phyloP scores from a whole-genome alignment of 495 filamentous ascomycete species.

The Entonaema liquescens region DNA sequence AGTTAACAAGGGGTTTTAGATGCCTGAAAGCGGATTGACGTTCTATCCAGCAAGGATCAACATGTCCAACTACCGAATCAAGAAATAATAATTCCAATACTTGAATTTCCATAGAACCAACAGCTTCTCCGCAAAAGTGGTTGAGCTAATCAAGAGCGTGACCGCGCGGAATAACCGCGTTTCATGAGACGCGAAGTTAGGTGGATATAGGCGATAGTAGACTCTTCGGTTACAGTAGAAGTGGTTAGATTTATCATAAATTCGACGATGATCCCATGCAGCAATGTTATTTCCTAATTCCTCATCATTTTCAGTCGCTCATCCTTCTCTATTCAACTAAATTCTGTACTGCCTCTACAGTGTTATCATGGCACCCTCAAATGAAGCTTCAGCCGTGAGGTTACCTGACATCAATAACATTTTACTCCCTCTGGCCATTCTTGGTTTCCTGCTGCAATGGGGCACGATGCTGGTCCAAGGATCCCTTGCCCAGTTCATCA shows the following conservation, averaged over 20 bases:
- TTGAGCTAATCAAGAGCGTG: not conserved
- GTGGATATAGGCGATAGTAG: not conserved
- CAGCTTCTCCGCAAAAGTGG: constrained; percentile 3
- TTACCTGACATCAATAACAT: not conserved
- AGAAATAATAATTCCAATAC: constrained; percentile 26
- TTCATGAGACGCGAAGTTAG: not conserved
- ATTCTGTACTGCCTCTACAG: not conserved
- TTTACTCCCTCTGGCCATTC: not conserved
- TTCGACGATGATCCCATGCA: not conserved
- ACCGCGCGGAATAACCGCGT: not conserved
- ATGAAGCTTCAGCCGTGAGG: not conserved
- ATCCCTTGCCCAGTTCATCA: constrained; percentile 12
- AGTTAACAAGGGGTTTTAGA: not conserved
- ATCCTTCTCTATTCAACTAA: not conserved
- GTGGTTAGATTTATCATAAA: not conserved
- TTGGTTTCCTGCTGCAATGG: constrained; percentile 22
- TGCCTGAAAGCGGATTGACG: not conserved
- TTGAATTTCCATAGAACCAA: constrained; percentile 6
- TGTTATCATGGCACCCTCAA: not conserved
- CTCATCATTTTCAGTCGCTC: not conserved
- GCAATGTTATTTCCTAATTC: not conserved
- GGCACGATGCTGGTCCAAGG: constrained; percentile 13
- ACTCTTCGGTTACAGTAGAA: not conserved
- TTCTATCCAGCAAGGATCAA: constrained; percentile 6
- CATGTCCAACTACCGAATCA: not conserved